Evolutionary conservation across 2,329 filamentous ascomycete genomes (phyloP).

Genomic region (Elsinoe ampelina): DNA sequence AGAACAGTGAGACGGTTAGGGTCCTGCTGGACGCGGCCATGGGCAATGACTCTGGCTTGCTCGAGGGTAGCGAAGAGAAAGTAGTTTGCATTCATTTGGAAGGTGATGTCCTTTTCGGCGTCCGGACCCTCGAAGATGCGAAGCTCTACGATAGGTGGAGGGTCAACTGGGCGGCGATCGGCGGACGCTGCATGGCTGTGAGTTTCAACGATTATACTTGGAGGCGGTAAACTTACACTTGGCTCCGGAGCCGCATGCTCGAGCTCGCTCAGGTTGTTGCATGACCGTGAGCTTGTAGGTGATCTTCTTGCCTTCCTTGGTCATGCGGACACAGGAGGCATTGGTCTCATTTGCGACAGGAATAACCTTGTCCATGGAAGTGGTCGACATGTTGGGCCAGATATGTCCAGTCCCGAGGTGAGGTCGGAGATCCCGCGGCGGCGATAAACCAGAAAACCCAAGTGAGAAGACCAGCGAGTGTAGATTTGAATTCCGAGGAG

Average conservation of each 20-base stretch:
- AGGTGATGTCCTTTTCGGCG: slow-evolving; percentile 54
- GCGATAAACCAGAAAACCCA: background rate
- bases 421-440: slow-evolving; percentile 11
- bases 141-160: slow-evolving; percentile 86
- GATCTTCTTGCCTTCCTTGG: slow-evolving; percentile 65
- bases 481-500: slow-evolving; percentile 14
- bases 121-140: slow-evolving; percentile 65
- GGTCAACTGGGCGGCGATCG: slow-evolving; percentile 86
- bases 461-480: slow-evolving; percentile 27
- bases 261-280: slow-evolving; percentile 86
- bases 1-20: slow-evolving; percentile 70
- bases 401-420: background rate
- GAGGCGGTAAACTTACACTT: slow-evolving; percentile 58
- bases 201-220: slow-evolving; percentile 15
- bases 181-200: slow-evolving; percentile 52
- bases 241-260: slow-evolving; percentile 88
- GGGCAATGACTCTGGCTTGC: slow-evolving; percentile 71
- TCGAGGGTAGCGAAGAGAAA: slow-evolving; percentile 92
- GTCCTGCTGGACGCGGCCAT: slow-evolving; percentile 58
- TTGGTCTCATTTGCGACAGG: slow-evolving; percentile 49
- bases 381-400: background rate
- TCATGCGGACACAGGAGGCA: slow-evolving; percentile 47
- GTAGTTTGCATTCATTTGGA: slow-evolving; percentile 92
- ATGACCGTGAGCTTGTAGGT: slow-evolving; percentile 78
- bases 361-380: slow-evolving; percentile 32